Evolutionary conservation across 2,329 filamentous ascomycete species (phyloP), one percentile per base, ranked within the genome.

Genomic region (Emericellopsis cladophorae): DNA sequence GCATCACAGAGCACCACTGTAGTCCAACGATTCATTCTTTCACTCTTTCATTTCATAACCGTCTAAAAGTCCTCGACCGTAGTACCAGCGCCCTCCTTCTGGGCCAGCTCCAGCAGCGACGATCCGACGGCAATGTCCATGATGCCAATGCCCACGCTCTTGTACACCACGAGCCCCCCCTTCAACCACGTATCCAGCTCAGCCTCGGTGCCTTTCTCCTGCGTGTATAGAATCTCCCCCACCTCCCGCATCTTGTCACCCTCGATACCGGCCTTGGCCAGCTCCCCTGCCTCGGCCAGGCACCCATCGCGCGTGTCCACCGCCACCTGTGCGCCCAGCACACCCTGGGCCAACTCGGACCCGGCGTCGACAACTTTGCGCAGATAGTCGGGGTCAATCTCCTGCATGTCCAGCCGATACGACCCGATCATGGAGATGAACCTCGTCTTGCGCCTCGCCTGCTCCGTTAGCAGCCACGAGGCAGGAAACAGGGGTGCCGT

Each of bases 161-260:
- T 84, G 52, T 79, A 84, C 29, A 84, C 73, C 1, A 83, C 72
- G 53, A 82, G 79, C 0, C 79, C 80, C 37, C 62, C 65, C 45
- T 72, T 66, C 39, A 81, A 51, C 76, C 79, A 83, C 31, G 77
- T 70, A 33, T 63, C 61, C 47, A 82, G 46, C 16, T 46, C 48
- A 31, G 10, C 56, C 58, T 45, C 62, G 57, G 41, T 62, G 59
- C 9, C 59, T 56, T 46, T 54, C 48, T 47, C 60, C 80, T 74
- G 3, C 78, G 74, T 31, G 5, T 80, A 62, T 2, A 81, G 60
- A 0, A 79, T 70, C 0, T 76, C 74, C 5, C 77, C 76, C 42
- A 75, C 65, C 21, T 67, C 54, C 0, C 49, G 31, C 41, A 58
- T 45, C 31, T 51, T 49, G 2, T 51, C 48, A 0, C 42, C 45